Conservation (phyloP, 495 filamentous ascomycete species). For the Tuber magnatum region DNA sequence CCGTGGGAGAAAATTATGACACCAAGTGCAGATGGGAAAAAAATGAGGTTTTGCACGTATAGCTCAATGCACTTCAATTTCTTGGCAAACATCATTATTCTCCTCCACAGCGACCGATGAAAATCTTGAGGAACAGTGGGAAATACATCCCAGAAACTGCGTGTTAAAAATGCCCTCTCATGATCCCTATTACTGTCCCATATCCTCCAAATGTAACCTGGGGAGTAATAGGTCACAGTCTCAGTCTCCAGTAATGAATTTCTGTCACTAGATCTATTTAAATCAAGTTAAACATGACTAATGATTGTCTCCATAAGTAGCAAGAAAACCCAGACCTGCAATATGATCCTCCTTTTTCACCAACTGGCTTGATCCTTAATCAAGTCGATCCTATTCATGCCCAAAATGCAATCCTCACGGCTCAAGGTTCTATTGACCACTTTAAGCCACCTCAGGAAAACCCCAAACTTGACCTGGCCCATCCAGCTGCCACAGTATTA, state of each 20-base stretch:
- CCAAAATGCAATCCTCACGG: no score
- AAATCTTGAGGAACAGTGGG: neutral
- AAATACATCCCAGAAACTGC: neutral
- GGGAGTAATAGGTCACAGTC: neutral
- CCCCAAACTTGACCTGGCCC: no score
- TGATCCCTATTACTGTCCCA: neutral
- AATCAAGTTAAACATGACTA: neutral
- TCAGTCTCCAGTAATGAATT: neutral
- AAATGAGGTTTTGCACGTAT: neutral
- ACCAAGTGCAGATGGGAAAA: neutral
- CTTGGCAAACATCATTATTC: neutral
- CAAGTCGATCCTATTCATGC: no score
- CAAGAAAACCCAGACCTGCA: no score
- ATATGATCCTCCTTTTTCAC: no score
- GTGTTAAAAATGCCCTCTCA: neutral
- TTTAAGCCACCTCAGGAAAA: no score
- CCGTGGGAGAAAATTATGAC: neutral
- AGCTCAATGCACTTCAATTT: neutral
- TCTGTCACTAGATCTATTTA: neutral
- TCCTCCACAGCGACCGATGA: neutral
- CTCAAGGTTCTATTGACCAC: no score
- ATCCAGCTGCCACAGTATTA: no score
- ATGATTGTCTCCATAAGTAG: no score
- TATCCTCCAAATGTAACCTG: neutral
- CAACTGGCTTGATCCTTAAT: accelerated